Base-by-base conservation (phyloP, 768 basidiomycete genomes). In the Naganishia vishniacii region DNA sequence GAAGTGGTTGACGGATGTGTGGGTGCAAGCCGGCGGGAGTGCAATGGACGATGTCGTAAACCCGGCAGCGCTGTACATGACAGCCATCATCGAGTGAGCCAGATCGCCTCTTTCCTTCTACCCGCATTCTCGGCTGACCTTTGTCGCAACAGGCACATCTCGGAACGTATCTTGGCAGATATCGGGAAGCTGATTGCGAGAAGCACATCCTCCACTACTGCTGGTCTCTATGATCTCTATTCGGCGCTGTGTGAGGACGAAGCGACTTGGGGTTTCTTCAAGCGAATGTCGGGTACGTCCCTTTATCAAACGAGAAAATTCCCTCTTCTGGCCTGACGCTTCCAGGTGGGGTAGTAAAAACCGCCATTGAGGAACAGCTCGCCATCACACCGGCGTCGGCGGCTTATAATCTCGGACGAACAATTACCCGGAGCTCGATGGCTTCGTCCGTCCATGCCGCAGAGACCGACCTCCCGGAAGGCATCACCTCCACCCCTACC, bases 231-330 rank as follows among this genome's bases (percentile, higher is more conserved):
- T 65, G 91, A 95, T 75, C 79, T 97, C 47, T 92, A 91, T 75
- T 82, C 85, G 18, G 91, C 91, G 0, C 81, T 95, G 16, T 91
- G 89, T 66, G 93, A 95, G 78, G 93, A 95, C 77, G 86, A 89
- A 69, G 81, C 85, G 49, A 83, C 94, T 49, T 95, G 91, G 79
- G 83, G 83, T 28, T 81, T 88, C 65, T 92, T 93, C 79, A 89
- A 85, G 78, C 81, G 83, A 25, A 88, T 93, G 88, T 84, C 88
- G 80, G 62, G 62, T 56, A 51, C n/a, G 62, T 31, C 25, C 58
- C 1, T 32, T 5, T 8, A 44, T 5, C 42, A 9, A 8, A 15
- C 15, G 34, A 7, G 34, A 15, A 15, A 37, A 37, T 15, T 37
- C 34, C 8, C 7, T 37, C 8, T 15, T 25, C 45, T 9, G 6